phyloP scores from a whole-genome alignment of 2,329 filamentous ascomycete genomes.

The Aspergillus unguis region DNA sequence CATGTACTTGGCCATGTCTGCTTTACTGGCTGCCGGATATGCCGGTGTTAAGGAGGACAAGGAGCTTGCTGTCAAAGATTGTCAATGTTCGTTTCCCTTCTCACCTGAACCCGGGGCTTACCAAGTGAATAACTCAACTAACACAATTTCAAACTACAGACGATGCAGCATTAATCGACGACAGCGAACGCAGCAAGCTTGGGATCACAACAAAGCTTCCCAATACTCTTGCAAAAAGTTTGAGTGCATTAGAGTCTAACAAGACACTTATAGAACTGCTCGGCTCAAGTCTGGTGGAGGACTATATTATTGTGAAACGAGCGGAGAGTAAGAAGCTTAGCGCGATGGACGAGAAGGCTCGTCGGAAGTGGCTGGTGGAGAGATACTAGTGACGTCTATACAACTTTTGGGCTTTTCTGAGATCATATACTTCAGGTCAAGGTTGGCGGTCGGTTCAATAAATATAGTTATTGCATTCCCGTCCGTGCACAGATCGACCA shows the following conservation, averaged over 20 bases:
- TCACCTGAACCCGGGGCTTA: neutral
- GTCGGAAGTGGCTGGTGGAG: conserved; percentile 37
- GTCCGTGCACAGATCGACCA: too few relatives aligned
- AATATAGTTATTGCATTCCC: too few relatives aligned
- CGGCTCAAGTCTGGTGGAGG: conserved; percentile 26
- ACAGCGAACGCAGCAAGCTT: conserved; percentile 28
- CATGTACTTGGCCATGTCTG: conserved; percentile 66
- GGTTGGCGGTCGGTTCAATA: too few relatives aligned
- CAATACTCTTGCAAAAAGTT: conserved; percentile 33
- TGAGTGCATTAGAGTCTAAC: conserved; percentile 32
- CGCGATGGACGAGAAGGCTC: conserved; percentile 30
- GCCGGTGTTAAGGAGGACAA: conserved; percentile 47
- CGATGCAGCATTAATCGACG: conserved; percentile 34
- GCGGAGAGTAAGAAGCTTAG: conserved; percentile 32
- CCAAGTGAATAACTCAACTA: neutral
- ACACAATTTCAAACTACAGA: conserved; percentile 15
- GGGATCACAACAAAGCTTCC: conserved; percentile 39
- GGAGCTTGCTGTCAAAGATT: conserved; percentile 32
- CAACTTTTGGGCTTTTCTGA: too few relatives aligned
- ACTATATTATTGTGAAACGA: conserved; percentile 32
- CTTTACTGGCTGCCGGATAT: conserved; percentile 59
- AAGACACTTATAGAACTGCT: conserved; percentile 27
- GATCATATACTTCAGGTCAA: too few relatives aligned
- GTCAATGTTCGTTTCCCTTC: conserved; percentile 25
- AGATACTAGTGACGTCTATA: conserved; percentile 28